Evolutionary conservation across 2,329 filamentous ascomycete species (phyloP).

Genomic region (Colletotrichum tofieldiae): DNA sequence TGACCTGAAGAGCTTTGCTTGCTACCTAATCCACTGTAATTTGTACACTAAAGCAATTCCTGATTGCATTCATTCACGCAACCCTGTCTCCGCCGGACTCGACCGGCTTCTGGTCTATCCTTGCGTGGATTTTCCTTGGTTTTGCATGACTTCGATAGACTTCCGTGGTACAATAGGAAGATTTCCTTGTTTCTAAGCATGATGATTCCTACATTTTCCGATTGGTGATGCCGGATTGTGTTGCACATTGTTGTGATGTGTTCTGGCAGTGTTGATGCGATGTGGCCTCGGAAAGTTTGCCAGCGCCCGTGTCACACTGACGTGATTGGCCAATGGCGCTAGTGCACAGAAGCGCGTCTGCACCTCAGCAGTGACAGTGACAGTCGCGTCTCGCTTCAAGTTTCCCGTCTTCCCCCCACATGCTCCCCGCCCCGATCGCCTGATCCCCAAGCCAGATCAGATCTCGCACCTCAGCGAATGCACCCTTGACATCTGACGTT

Average conservation of each 20-base stretch:
- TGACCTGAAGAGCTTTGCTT: constrained; percentile 59
- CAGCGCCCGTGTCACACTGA: not conserved
- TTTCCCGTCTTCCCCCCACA: constrained; percentile 33
- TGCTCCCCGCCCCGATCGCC: constrained; percentile 38
- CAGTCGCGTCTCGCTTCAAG: constrained; percentile 31
- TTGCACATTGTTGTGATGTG: not conserved
- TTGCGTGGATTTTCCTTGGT: constrained; percentile 41
- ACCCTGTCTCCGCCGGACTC: constrained; percentile 53
- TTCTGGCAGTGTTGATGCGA: not conserved
- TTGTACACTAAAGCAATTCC: constrained; percentile 73
- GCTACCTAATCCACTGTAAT: constrained; percentile 73
- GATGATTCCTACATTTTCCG: not conserved
- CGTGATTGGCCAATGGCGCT: constrained; percentile 35
- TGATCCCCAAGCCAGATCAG: constrained; percentile 37
- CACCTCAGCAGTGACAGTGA: constrained; percentile 18
- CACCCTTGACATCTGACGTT: constrained; percentile 28
- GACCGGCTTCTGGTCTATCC: constrained; percentile 44
- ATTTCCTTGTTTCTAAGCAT: constrained; percentile 25
- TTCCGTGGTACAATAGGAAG: constrained; percentile 37
- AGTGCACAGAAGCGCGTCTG: not conserved
- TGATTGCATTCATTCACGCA: constrained; percentile 58
- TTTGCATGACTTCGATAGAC: constrained; percentile 41
- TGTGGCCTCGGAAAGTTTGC: not conserved
- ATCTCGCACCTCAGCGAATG: constrained; percentile 35
- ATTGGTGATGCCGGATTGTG: not conserved